These are phyloP conservation scores for Colletotrichum trifolii DNA, from an alignment of 2,329 filamentous ascomycete genomes.

Conservation along the genomic window DNA sequence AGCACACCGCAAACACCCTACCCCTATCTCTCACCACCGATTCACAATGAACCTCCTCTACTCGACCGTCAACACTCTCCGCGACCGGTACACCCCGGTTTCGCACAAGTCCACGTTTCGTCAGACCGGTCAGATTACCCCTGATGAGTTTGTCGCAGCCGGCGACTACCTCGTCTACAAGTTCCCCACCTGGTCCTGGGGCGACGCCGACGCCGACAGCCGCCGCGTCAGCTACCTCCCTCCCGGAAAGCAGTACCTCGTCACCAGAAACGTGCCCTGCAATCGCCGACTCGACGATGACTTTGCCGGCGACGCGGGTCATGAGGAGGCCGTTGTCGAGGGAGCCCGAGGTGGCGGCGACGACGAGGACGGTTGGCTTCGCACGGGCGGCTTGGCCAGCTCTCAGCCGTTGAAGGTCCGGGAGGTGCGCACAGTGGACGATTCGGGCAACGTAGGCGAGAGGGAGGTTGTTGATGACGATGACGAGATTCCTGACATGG, in stretches of 20 bases:
- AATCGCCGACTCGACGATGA: constrained; percentile 91
- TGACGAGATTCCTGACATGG: constrained; percentile 97
- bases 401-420: constrained; percentile 80
- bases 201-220: constrained; percentile 82
- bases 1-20: not conserved
- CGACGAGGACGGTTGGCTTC: constrained; percentile 90
- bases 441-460: constrained; percentile 86
- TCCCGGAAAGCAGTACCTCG: constrained; percentile 90
- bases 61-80: constrained; percentile 90
- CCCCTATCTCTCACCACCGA: not conserved
- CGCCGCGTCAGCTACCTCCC: constrained; percentile 87
- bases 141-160: constrained; percentile 94
- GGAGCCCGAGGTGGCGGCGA: constrained; percentile 60
- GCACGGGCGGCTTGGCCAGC: constrained; percentile 82
- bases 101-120: constrained; percentile 93
- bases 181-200: constrained; percentile 98
- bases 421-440: constrained; percentile 89
- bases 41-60: constrained; percentile 86
- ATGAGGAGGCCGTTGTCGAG: constrained; percentile 86
- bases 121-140: constrained; percentile 92
- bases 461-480: constrained; percentile 76
- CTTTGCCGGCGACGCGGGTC: constrained; percentile 88
- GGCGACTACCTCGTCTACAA: constrained; percentile 99
- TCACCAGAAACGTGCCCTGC: constrained; percentile 94
- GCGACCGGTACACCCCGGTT: constrained; percentile 91